A percentile compares a stretch with the other conserved stretches of the same genome.
Evolutionary conservation across 177 flowering plant genomes (phyloP).

Genomic region (Vitis hybrid): DNA sequence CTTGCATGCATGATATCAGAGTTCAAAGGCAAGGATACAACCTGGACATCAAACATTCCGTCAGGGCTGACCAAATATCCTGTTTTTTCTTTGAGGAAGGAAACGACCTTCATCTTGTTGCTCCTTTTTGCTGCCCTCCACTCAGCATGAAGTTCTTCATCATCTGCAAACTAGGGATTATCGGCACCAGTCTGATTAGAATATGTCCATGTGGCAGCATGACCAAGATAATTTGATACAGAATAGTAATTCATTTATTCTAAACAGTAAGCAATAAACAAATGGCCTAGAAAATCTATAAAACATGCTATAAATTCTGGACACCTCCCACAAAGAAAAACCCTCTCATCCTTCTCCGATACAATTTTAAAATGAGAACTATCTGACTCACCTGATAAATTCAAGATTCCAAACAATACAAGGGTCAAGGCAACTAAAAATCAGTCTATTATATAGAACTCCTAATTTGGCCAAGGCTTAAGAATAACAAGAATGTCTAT

Average conservation of each 20-base stretch:
- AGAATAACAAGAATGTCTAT: no score
- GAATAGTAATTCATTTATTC: background rate
- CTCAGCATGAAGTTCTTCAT: conserved; percentile 75
- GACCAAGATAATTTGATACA: background rate
- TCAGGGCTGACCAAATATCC: conserved; percentile 87
- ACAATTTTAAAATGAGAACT: no score
- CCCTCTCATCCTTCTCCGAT: no score
- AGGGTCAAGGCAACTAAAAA: no score
- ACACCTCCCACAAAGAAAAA: no score
- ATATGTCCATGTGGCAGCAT: background rate
- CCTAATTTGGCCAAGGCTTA: no score
- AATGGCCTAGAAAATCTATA: no score
- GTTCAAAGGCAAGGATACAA: conserved; percentile 14
- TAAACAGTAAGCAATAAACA: background rate
- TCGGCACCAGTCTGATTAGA: conserved; percentile 4
- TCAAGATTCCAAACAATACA: no score
- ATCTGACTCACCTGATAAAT: no score
- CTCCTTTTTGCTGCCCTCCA: conserved; percentile 79
- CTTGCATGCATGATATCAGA: background rate
- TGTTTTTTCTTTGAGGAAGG: conserved; percentile 75
- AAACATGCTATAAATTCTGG: no score
- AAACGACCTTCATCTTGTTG: conserved; percentile 76
- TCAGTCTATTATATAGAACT: no score
- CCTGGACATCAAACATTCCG: conserved; percentile 96
- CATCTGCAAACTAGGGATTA: conserved; percentile 69